Percentiles rank a stretch among this genome's conserved stretches.
Evolutionary conservation across 495 filamentous ascomycete genomes (phyloP).

Genomic region (Aspergillus nidulans): DNA sequence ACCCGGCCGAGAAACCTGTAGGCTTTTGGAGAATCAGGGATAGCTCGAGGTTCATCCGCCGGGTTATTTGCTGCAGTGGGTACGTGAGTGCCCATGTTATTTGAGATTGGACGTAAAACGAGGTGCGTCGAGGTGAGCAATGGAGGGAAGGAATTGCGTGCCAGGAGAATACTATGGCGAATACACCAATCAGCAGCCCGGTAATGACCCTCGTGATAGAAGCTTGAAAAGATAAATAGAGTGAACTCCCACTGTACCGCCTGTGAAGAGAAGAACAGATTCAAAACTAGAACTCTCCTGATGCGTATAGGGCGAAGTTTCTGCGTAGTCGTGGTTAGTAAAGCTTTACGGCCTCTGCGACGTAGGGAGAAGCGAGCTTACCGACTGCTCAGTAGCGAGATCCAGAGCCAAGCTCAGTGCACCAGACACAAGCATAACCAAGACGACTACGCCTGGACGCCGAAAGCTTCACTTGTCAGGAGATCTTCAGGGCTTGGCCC

Average conservation of each 20-base stretch:
- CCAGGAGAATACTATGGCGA: constrained; percentile 12
- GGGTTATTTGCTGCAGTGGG: constrained; percentile 3
- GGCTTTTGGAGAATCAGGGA: not conserved
- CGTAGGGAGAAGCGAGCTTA: not conserved
- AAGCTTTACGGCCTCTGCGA: not conserved
- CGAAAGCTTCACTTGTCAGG: not conserved
- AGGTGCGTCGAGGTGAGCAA: constrained; percentile 8
- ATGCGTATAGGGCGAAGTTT: not conserved
- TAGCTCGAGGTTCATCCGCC: not conserved
- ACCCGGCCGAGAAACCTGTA: constrained; percentile 6
- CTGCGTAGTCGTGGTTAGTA: not conserved
- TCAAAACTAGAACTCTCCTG: not conserved
- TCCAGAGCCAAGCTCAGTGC: not conserved
- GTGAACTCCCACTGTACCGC: not conserved
- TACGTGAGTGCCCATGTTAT: not conserved
- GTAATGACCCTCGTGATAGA: not conserved
- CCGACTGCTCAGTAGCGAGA: not conserved
- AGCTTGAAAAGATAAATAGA: not conserved
- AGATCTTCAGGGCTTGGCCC: not conserved
- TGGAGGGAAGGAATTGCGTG: constrained; percentile 19
- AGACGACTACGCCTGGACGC: not conserved
- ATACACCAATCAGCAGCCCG: not conserved
- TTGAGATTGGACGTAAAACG: constrained; percentile 9
- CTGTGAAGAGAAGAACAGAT: not conserved
- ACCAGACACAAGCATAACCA: not conserved